A percentile compares a stretch with the other conserved stretches of the same genome.
Evolutionary conservation across 345 rosid species (phyloP).

Genomic region (Arabidopsis arenosa): DNA sequence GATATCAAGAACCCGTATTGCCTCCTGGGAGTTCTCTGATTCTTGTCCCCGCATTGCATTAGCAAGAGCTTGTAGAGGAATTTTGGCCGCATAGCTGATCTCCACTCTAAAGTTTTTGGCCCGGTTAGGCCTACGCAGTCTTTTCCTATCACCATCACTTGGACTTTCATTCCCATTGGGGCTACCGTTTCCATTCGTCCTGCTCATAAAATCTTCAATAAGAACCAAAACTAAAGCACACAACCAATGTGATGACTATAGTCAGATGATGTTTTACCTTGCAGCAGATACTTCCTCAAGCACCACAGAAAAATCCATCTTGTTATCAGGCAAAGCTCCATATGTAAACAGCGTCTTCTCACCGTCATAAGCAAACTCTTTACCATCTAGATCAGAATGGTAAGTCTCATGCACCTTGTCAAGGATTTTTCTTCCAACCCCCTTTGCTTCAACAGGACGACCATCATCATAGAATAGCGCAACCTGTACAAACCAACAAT

Average conservation of each 20-base stretch:
- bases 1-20: conserved; percentile 80
- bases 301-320: conserved; percentile 74
- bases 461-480: conserved; percentile 82
- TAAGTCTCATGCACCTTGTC: conserved; percentile 81
- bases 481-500: conserved; percentile 53
- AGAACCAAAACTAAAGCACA: conserved; percentile 14
- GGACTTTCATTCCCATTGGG: conserved; percentile 54
- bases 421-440: conserved; percentile 73
- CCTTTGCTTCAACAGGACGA: conserved; percentile 82
- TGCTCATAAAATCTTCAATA: conserved; percentile 28
- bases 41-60: conserved; percentile 83
- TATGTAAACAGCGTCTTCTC: conserved; percentile 85
- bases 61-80: conserved; percentile 85
- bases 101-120: conserved; percentile 71
- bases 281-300: conserved; percentile 69
- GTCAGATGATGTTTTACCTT: conserved; percentile 48
- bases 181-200: conserved; percentile 66
- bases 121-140: conserved; percentile 62
- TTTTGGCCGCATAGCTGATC: conserved; percentile 77
- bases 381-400: conserved; percentile 65
- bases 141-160: conserved; percentile 60
- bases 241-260: not conserved
- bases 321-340: conserved; percentile 80
- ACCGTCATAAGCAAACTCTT: conserved; percentile 90
- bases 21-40: conserved; percentile 81